Evolutionary conservation across 192 early-diverging fungal genomes (phyloP), one percentile per base, ranked within the genome.

Genomic region (Rhizoclosmatium sp.): DNA sequence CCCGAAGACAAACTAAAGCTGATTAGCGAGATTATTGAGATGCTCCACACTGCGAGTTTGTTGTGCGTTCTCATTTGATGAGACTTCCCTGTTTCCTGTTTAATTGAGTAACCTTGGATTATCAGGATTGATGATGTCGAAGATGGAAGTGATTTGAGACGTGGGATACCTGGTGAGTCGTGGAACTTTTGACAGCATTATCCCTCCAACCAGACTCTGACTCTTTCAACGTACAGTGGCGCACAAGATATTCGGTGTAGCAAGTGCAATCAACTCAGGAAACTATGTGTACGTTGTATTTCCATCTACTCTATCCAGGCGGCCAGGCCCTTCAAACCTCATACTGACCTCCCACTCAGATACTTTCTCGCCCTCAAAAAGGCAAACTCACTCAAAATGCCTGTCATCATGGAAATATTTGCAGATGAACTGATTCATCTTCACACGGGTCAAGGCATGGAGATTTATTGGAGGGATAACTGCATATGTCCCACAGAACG

Each of bases 381-480:
- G 76, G 78, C 94, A 42, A 73, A 88, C 23, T 86, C 84, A 65
- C 84, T 98, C 66, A 76, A 91, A 2, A 89, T 93, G 41, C 89
- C 92, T 3, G 79, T 82, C 42, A 87, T 94, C 78, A 90, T 96
- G 2, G 84, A 90, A 3, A 94, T 97, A 77, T 99, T 95, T 82
- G 94, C 96, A 77, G 93, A 95, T 60, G 96, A 99, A 85, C 82
- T 99, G 46, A 60, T 99, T 44, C 92, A 94, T 68, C 81, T 99
- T 69, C 98, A 99, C 80, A 86, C 91, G 21, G 98, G 98, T 3
- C 98, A 99, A 87, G 98, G 98, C 16, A 95, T 97, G 94, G 98
- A 99, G 65, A 85, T 99, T 23, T 95, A 95, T 68, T 99, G 96
- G 95, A 87, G 98, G 46, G 98, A 99, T 60, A 93, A 89, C 39